Base-by-base conservation (phyloP, 345 rosid species). In the Salix koriyanagi region DNA sequence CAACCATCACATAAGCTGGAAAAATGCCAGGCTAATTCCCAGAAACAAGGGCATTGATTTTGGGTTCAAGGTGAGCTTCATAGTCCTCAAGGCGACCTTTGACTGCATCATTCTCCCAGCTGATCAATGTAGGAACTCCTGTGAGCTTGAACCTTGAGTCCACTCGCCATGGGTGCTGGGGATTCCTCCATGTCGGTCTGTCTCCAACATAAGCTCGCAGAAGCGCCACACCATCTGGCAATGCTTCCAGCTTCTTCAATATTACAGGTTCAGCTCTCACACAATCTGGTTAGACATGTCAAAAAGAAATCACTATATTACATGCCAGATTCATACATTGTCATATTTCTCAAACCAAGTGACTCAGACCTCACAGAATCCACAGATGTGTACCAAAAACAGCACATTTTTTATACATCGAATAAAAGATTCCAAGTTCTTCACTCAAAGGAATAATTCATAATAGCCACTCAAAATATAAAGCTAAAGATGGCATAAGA, bases 241-340 rank as follows among this genome's bases (percentile, higher is more conserved):
- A 84, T 75, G 87, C 90, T 80, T 90, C 96, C 60, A 95, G 88
- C 32, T 86, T 90, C 77, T 90, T 88, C 87, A 86, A 79, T 48
- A 92, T 92, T 73, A 89, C 91, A 25, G 99, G 99, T 75, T 94
- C 97, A 73, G 99, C 97, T 86, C 97, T 87, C 79, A 94, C 96
- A 75, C 97, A 92, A 21, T 92, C 97, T 94, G 81, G 23, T 42
- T 19, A 64, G 10, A 44, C 13, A 75, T 30, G 60, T 32, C 26
- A 72, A 30, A 60, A 41, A 56, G 16, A 64, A 41, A 25, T 4
- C 67, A 48, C 4, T 48, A 5, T 15, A 48, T 48, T 48, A 48
- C 21, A 48, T 16, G 0, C 54, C 6, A 19, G 21, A 48, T 48
- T 48, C 21, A 4, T 5, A 48, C 16, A 48, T 48, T 48, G 54